These are phyloP conservation scores for Rhizoclosmatium sp. DNA, from an alignment of 192 early-diverging fungal genomes.

Conservation along the genomic window DNA sequence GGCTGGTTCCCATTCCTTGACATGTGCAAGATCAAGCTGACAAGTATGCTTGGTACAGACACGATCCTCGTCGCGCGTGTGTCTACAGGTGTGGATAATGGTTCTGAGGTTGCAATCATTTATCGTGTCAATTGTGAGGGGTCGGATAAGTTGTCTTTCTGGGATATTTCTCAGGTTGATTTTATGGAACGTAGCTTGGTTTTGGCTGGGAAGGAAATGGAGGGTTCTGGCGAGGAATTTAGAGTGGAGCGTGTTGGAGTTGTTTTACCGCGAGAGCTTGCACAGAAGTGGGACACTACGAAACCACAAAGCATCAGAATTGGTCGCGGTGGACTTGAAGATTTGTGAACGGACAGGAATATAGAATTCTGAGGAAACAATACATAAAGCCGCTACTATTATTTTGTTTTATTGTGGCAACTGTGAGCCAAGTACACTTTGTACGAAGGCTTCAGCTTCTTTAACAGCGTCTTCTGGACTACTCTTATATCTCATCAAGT, in stretches of 20 bases:
- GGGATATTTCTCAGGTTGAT: background rate
- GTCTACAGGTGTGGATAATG: background rate
- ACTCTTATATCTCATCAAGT: conserved; percentile 86
- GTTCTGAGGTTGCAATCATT: background rate
- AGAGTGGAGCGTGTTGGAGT: background rate
- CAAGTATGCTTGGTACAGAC: background rate
- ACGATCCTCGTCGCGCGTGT: background rate
- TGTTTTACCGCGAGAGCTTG: background rate
- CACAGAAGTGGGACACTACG: background rate
- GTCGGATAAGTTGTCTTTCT: background rate
- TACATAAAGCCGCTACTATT: too few relatives aligned
- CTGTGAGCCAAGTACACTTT: background rate
- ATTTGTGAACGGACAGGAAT: background rate
- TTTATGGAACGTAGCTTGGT: background rate
- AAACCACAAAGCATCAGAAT: background rate
- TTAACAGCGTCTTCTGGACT: conserved; percentile 42
- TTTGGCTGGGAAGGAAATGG: background rate
- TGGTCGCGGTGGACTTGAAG: background rate
- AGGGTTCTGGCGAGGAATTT: background rate
- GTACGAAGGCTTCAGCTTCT: conserved; percentile 30
- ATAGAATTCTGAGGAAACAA: background rate
- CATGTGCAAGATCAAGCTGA: background rate
- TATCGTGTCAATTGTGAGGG: background rate
- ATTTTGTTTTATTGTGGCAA: too few relatives aligned
- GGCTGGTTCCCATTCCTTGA: background rate